Evolutionary conservation across 164 flowering plant species (phyloP).

Genomic region (Protea cynaroides): DNA sequence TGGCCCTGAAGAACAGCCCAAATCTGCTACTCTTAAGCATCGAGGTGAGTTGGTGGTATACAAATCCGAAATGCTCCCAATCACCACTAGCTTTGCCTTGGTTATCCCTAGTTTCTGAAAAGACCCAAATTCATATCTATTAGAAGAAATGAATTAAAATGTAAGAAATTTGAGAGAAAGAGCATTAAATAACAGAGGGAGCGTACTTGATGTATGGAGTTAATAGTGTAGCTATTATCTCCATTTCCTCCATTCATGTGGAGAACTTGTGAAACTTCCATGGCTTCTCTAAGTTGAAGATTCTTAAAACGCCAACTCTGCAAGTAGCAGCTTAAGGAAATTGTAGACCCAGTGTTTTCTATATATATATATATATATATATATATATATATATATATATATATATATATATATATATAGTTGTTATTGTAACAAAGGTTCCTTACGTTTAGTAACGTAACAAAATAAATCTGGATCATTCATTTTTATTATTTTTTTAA

Average conservation of each 20-base stretch:
- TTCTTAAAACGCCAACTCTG: no score
- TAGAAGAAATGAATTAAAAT: not conserved
- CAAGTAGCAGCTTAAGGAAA: no score
- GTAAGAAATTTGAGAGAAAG: not conserved
- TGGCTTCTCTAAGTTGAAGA: not conserved
- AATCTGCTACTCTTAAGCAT: not conserved
- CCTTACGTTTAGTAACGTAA: no score
- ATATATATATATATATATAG: no score
- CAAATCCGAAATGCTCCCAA: not conserved
- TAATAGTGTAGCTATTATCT: constrained; percentile 8
- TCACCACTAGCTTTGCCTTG: not conserved
- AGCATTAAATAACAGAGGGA: not conserved
- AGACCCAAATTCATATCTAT: not conserved
- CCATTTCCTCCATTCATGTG: constrained; percentile 17
- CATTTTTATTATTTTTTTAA: no score
- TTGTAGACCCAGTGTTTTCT: no score
- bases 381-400: no score
- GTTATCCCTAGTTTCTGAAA: not conserved
- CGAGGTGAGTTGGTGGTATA: not conserved
- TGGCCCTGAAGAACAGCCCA: not conserved
- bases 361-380: no score
- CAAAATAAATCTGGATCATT: no score
- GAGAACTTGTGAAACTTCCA: constrained; percentile 2
- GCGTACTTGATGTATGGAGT: constrained; percentile 5
- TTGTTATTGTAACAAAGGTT: no score